Base-by-base conservation (phyloP, 805 yeast species). In the Candida tammaniensis region DNA sequence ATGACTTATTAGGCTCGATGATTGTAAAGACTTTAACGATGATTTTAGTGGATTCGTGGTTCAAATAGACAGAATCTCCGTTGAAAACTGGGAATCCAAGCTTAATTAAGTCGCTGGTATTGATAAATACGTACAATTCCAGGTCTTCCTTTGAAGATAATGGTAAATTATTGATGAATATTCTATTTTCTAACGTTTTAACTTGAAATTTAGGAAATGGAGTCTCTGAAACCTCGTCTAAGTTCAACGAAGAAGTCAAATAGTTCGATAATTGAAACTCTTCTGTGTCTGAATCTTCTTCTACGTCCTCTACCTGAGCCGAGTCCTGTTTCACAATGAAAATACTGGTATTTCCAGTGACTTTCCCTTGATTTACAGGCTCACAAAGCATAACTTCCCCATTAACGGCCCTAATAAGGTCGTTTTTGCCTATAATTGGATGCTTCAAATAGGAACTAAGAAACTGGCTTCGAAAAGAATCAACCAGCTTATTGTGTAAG, bases 331-430 rank as follows among this genome's bases (percentile, higher is more conserved):
- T 72, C 12, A 80, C 72, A 19, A 84, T 56, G 2, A 79, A 70
- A 2, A 86, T 57, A n/a, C 62, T 62, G 0, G 91, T 79, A 1
- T 57, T 54, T 1, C 43, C 36, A 14, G 59, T 54, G 1, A 82
- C 47, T 5, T 53, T 44, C 1, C 95, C 95, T 51, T 85, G 94
- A 26, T 72, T 76, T 2, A 76, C 68, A 0, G 95, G 95, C 46
- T 85, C 94, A 52, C 87, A 76, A 16, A 80, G 68, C 3, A 74
- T 46, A 3, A 86, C 70, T 5, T 49, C 48, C 14, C 83, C 83
- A 42, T 70, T 69, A 13, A 76, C 47, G 4, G 52, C 54, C 13
- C 74, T 55, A 2, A 74, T 55, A 6, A 46, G 32, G 40, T 72
- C 76, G 16, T 71, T 74, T 29, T 64, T 70, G 19, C 66, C 57